Percentiles rank a stretch among this genome's conserved stretches.
These are phyloP conservation scores for Clonostachys chloroleuca DNA, from an alignment of 2,329 filamentous ascomycete species.

Conservation along the genomic window DNA sequence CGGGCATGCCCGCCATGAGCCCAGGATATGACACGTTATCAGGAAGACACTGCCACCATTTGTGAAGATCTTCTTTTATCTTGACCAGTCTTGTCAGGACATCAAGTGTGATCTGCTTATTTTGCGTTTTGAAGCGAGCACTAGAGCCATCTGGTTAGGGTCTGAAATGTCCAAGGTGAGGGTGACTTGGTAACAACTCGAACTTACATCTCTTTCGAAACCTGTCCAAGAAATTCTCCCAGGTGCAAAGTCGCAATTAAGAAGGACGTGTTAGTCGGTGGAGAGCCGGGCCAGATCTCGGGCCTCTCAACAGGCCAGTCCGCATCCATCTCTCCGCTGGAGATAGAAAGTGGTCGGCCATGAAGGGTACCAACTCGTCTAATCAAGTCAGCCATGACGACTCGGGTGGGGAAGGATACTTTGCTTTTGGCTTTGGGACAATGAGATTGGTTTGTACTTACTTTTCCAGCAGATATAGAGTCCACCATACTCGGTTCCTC, in stretches of 20 bases:
- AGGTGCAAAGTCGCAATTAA: constrained; percentile 37
- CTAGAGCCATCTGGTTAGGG: constrained; percentile 8
- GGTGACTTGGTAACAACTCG: neutral
- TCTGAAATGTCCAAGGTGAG: neutral
- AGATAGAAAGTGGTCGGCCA: constrained; percentile 48
- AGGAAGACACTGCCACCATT: constrained; percentile 30
- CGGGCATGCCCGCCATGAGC: constrained; percentile 19
- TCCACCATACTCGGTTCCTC: constrained; percentile 54
- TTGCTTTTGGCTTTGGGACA: neutral
- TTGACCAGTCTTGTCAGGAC: constrained; percentile 22
- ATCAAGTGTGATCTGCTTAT: neutral
- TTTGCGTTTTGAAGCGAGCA: constrained; percentile 17
- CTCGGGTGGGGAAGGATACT: neutral
- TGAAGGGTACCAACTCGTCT: constrained; percentile 53
- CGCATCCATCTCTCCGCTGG: constrained; percentile 46
- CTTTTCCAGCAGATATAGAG: constrained; percentile 51
- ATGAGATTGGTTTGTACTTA: constrained; percentile 14
- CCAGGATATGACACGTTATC: constrained; percentile 5
- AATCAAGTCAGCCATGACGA: constrained; percentile 2
- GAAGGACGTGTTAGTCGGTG: constrained; percentile 36
- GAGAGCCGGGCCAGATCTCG: constrained; percentile 30
- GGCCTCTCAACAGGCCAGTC: constrained; percentile 42
- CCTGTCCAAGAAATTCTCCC: constrained; percentile 24
- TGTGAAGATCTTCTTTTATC: constrained; percentile 26
- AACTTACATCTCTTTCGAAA: constrained; percentile 31